Percentiles rank a stretch among this genome's conserved stretches.
Evolutionary conservation across 2,329 filamentous ascomycete genomes (phyloP).

Genomic region (Meredithiella fracta): DNA sequence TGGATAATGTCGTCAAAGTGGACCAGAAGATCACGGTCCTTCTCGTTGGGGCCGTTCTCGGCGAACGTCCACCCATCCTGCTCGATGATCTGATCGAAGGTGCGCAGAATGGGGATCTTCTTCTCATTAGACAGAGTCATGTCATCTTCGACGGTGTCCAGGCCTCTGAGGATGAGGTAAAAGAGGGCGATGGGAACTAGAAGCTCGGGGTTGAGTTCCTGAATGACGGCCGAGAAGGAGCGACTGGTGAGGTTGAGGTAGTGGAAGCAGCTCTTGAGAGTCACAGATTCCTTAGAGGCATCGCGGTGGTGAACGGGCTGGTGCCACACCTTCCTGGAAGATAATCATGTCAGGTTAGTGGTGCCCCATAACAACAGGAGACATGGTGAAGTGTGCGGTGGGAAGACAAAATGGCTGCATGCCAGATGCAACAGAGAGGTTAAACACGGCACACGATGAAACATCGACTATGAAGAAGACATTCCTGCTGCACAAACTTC

Average conservation of each 20-base stretch:
- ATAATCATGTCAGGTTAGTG: slow-evolving; percentile 3
- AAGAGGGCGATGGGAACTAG: slow-evolving; percentile 79
- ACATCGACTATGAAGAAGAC: not conserved
- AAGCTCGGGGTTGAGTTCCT: slow-evolving; percentile 88
- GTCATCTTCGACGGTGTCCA: slow-evolving; percentile 98
- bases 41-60: slow-evolving; percentile 77
- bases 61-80: slow-evolving; percentile 81
- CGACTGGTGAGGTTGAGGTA: slow-evolving; percentile 78
- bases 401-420: not conserved
- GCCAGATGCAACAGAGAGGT: not conserved
- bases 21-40: slow-evolving; percentile 80
- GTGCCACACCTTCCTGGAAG: slow-evolving; percentile 84
- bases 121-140: slow-evolving; percentile 70
- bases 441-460: not conserved
- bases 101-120: slow-evolving; percentile 73
- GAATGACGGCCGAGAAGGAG: slow-evolving; percentile 83
- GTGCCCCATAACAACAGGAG: slow-evolving; percentile 1
- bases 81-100: slow-evolving; percentile 65
- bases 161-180: slow-evolving; percentile 78
- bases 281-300: slow-evolving; percentile 53
- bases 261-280: slow-evolving; percentile 68
- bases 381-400: not conserved
- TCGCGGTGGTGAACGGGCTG: slow-evolving; percentile 79
- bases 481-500: not conserved
- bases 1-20: slow-evolving; percentile 76